phyloP scores from a whole-genome alignment of 495 filamentous ascomycete genomes.

The Acidomyces sp. region DNA sequence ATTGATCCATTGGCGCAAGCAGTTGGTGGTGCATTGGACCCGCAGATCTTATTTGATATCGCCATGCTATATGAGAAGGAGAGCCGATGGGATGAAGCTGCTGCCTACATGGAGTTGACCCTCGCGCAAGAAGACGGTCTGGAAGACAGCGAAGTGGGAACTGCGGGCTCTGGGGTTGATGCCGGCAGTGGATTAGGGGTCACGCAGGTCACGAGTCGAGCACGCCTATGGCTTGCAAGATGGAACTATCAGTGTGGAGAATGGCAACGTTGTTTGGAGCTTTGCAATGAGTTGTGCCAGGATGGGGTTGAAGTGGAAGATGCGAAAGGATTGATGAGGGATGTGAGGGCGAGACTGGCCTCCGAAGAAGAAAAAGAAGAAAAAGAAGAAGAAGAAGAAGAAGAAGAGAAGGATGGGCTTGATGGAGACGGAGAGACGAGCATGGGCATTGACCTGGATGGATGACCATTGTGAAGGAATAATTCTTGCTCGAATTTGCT shows the following conservation, averaged over 20 bases:
- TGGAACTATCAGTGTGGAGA: conserved; percentile 64
- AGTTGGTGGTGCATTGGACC: conserved; percentile 55
- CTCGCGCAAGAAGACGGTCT: conserved; percentile 66
- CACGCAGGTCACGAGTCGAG: conserved; percentile 77
- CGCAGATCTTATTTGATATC: conserved; percentile 80
- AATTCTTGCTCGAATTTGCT: too few species aligned
- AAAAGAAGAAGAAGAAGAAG: neutral
- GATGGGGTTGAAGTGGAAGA: conserved; percentile 97
- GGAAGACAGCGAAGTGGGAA: conserved; percentile 32
- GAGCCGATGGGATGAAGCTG: conserved; percentile 61
- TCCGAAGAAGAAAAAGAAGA: conserved; percentile 20
- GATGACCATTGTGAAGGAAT: too few species aligned
- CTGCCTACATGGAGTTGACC: conserved; percentile 87
- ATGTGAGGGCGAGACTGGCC: conserved; percentile 72
- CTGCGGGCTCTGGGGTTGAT: too few species aligned
- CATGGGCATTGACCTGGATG: too few species aligned
- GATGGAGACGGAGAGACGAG: too few species aligned
- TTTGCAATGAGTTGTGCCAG: conserved; percentile 83
- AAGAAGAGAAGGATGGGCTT: too few species aligned
- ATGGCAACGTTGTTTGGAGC: conserved; percentile 58
- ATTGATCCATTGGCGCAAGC: conserved; percentile 12
- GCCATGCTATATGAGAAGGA: conserved; percentile 76
- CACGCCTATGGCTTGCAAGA: conserved; percentile 84
- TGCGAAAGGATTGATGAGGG: conserved; percentile 85
- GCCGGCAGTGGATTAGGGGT: too few species aligned